Base-by-base conservation (phyloP, 2,329 filamentous ascomycete genomes). In the Penicillium oxalicum region DNA sequence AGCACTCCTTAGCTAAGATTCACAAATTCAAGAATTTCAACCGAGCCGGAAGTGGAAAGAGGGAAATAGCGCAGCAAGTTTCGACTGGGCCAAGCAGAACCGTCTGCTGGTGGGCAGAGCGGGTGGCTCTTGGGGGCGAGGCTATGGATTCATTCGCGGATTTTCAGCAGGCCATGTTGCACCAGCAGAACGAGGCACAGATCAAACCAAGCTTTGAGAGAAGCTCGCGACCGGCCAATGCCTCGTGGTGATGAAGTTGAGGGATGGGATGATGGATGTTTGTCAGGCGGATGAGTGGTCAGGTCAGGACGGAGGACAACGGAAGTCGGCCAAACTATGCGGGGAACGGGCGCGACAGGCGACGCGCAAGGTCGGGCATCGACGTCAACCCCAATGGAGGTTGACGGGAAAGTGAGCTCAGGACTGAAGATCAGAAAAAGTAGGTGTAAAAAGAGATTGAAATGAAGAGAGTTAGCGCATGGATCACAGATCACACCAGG, bases 91-190 rank as follows among this genome's bases (percentile, higher is more conserved):
- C 55, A 60, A 64, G 64, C 64, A 64, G 60, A 61, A 63, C 68
- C 67, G 65, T 70, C 69, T 70, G 69, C 70, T 61, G 62, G 64
- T 55, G 61, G 65, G 70, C 69, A 71, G 69, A 69, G 65, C 68
- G 66, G 67, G 58, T 64, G 36, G 67, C 68, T 69, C 68, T 67
- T 62, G 47, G 45, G 49, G 54, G 49, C 58, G 60, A 66, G 58
- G 61, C 61, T 70, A 66, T 66, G 61, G 55, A 68, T 65, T 69
- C 66, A 68, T 67, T 64, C 61, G 67, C 60, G 59, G 56, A 32
- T 32, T 57, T 69, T 70, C 63, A 70, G 67, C 60, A 54, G 62
- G 65, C 66, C 70, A 70, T 70, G 59, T 52, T 61, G 64, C 45
- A 48, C 55, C 55, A 37, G 52, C 32, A 29, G 48, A 35, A 40